Evolutionary conservation across 2,329 filamentous ascomycete genomes (phyloP), one percentile per base, ranked within the genome.

Genomic region (Neocucurbitaria cava): DNA sequence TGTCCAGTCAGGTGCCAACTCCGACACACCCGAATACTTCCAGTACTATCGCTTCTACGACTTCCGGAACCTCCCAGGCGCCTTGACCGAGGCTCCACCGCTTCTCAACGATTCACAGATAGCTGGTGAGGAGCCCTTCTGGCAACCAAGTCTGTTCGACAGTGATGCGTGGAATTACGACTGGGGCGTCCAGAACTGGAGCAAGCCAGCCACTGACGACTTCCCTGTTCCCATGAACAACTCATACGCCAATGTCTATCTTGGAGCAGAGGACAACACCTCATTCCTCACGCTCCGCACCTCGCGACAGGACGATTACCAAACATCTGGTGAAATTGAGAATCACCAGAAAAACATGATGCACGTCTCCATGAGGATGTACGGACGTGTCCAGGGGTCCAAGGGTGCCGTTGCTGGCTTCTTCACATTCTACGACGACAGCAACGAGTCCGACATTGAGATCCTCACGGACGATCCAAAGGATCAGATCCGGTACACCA

Each of bases 361-460:
- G 61, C 78, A 79, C 56, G 77, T 76, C n/a, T 82, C 79, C 2
- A 66, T 83, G 44, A 78, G 82, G 8, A 76, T 83, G 45, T 72
- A 76, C 5, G 74, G 81, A 46, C 79, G 81, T 3, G 71, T 84
- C 1, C 64, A 65, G 1, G 80, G 80, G n/a, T 61, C 73, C 17
- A 55, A 68, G 33, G 82, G 82, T 43, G 82, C 80, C 3, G 80
- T 81, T 5, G 79, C 80, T 1, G 82, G 82, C 3, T 78, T 83
- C 61, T 99, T 84, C 71, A 82, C 80, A 11, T 83, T 81, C 56
- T 74, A 71, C 53, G 74, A 80, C 36, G 72, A 77, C 44, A 70
- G 59, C 26, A 80, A 80, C 59, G 82, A 84, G 62, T 80, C 78
- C 0, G 82, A 84, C 57, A 80, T 84, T 55, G 82, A 84, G 68